Evolutionary conservation across 176 grass and related monocot genomes (phyloP).

Genomic region (Oryza glaberrima): DNA sequence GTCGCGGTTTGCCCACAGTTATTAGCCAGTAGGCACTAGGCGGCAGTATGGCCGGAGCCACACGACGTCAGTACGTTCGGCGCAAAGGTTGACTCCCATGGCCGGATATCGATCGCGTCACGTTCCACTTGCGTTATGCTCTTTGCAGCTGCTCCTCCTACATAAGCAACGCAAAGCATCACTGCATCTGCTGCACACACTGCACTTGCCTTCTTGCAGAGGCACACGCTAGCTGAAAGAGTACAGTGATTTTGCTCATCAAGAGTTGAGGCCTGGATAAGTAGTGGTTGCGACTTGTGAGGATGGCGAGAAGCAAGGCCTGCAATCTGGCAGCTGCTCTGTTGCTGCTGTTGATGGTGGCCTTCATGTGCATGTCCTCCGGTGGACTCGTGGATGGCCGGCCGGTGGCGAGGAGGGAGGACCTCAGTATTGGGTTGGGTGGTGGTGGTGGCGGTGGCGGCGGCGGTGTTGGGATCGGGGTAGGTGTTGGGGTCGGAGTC

Average conservation of each 20-base stretch:
- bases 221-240: background rate
- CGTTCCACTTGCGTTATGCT: background rate
- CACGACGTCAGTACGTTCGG: background rate
- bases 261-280: background rate
- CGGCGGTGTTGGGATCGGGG: conserved; percentile 34
- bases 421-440: conserved; percentile 44
- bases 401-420: conserved; percentile 47
- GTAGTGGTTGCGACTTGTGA: background rate
- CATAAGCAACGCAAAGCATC: background rate
- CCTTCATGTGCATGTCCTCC: background rate
- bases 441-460: conserved; percentile 39
- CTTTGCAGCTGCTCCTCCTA: background rate
- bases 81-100: background rate
- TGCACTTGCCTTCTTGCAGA: background rate
- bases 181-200: background rate
- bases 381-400: conserved; percentile 29
- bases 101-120: background rate
- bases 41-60: too few relatives aligned
- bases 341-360: conserved; percentile 23
- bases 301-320: conserved; percentile 35
- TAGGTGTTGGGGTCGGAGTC: background rate
- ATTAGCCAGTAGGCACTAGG: too few relatives aligned
- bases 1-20: too few relatives aligned
- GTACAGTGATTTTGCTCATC: background rate
- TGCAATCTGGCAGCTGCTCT: background rate